Conservation (phyloP, 352 stramenopile species). For the Globisporangium paroecandrum region DNA sequence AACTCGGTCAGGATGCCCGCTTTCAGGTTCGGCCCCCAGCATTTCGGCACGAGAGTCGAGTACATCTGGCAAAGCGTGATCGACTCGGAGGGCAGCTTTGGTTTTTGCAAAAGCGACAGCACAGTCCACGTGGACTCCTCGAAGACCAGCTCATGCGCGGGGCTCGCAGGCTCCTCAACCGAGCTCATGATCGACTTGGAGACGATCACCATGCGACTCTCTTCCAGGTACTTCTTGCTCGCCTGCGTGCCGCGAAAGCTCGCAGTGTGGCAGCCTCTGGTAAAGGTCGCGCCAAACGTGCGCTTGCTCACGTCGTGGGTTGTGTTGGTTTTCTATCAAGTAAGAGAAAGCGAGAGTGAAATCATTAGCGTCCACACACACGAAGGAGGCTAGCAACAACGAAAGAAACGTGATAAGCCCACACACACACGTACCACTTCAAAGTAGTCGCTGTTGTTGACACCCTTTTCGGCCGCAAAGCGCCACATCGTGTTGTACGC, state of each 20-base stretch:
- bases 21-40: not conserved
- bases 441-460: constrained; percentile 5
- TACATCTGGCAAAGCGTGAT: not conserved
- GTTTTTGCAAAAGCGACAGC: not conserved
- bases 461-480: not conserved
- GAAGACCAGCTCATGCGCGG: not conserved
- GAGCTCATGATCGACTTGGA: constrained; percentile 5
- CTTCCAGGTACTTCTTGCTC: not conserved
- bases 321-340: not conserved
- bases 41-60: not conserved
- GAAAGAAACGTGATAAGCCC: too few species aligned
- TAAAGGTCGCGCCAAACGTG: not conserved
- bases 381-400: not conserved
- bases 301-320: not conserved
- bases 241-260: not conserved
- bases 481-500: constrained; percentile 1
- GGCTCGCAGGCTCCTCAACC: not conserved
- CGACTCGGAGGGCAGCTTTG: not conserved
- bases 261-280: not conserved
- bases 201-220: not conserved
- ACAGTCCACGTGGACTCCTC: not conserved
- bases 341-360: not conserved
- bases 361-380: not conserved
- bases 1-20: not conserved
- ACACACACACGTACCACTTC: not conserved